phyloP scores from a whole-genome alignment of 2,329 filamentous ascomycete species.

The Ophiosphaerella herpotricha region DNA sequence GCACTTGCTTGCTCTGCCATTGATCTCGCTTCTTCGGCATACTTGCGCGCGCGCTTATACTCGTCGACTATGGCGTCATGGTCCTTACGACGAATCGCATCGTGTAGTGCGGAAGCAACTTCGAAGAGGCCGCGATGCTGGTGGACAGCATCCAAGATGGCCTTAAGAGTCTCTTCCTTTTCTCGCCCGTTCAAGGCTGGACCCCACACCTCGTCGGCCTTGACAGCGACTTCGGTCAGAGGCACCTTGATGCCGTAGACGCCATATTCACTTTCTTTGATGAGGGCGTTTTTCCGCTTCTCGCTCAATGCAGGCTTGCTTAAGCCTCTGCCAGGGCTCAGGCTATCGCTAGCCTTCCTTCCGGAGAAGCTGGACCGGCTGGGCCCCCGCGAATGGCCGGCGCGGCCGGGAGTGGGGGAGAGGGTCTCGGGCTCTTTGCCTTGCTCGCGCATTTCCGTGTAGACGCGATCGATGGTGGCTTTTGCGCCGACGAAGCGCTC shows the following conservation, averaged over 20 bases:
- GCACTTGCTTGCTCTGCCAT: slow-evolving; percentile 63
- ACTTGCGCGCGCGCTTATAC: slow-evolving; percentile 80
- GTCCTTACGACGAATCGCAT: slow-evolving; percentile 88
- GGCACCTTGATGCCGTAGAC: slow-evolving; percentile 73
- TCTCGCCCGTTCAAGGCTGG: slow-evolving; percentile 89
- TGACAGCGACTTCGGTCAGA: slow-evolving; percentile 85
- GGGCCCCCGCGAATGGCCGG: slow-evolving; percentile 67
- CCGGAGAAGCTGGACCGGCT: slow-evolving; percentile 64
- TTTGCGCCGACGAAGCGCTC: slow-evolving; percentile 97
- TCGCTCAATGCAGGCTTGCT: slow-evolving; percentile 50
- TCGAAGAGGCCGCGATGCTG: slow-evolving; percentile 82
- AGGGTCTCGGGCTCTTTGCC: slow-evolving; percentile 54
- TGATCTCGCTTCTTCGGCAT: slow-evolving; percentile 75
- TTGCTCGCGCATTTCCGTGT: slow-evolving; percentile 89
- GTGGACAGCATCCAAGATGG: slow-evolving; percentile 75
- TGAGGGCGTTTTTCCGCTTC: slow-evolving; percentile 83
- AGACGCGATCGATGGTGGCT: slow-evolving; percentile 97
- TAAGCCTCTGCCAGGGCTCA: slow-evolving; percentile 25
- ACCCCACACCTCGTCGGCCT: slow-evolving; percentile 97
- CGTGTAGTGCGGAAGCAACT: slow-evolving; percentile 74
- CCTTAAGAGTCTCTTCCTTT: slow-evolving; percentile 84
- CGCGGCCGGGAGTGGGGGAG: slow-evolving; percentile 23
- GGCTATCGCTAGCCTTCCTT: slow-evolving; percentile 52
- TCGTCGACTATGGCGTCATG: slow-evolving; percentile 87
- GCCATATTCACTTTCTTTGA: slow-evolving; percentile 73